Evolutionary conservation across 2,329 filamentous ascomycete genomes (phyloP).

Genomic region (Mycosphaerella arachidis): DNA sequence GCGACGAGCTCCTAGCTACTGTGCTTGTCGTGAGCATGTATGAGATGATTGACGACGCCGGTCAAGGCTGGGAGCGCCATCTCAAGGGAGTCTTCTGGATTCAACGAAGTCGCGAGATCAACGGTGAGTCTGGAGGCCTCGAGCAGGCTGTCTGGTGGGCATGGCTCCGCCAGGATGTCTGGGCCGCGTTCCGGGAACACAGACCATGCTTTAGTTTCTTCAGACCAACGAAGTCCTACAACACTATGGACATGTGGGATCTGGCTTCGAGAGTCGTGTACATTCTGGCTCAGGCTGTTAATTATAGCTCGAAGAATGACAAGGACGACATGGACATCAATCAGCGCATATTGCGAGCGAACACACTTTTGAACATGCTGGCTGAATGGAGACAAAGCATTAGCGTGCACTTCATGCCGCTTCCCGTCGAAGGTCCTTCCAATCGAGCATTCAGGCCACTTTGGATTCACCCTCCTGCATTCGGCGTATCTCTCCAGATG

Average conservation of each 20-base stretch:
- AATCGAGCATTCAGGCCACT: conserved; percentile 46
- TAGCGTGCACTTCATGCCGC: conserved; percentile 43
- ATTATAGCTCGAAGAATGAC: conserved; percentile 54
- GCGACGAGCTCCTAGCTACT: conserved; percentile 55
- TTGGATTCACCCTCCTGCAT: conserved; percentile 49
- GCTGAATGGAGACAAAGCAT: conserved; percentile 48
- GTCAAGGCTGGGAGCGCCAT: conserved; percentile 57
- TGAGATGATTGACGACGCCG: conserved; percentile 60
- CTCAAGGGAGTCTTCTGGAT: conserved; percentile 64
- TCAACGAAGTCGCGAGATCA: conserved; percentile 57
- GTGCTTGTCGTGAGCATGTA: conserved; percentile 59
- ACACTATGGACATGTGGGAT: conserved; percentile 50
- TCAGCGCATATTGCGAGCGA: conserved; percentile 39
- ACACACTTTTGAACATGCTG: conserved; percentile 45
- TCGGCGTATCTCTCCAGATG: conserved; percentile 48
- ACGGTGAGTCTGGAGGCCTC: conserved; percentile 55
- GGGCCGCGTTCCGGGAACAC: conserved; percentile 59
- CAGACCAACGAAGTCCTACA: conserved; percentile 49
- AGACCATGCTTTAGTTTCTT: conserved; percentile 56
- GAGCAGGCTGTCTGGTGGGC: conserved; percentile 61
- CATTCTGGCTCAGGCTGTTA: conserved; percentile 53
- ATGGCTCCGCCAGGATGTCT: conserved; percentile 62
- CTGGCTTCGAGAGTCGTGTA: conserved; percentile 52
- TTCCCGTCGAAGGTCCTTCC: conserved; percentile 39
- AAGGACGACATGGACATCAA: conserved; percentile 36